phyloP scores from a whole-genome alignment of 768 basidiomycete genomes.

The Rhodotorula kratochvilovae region DNA sequence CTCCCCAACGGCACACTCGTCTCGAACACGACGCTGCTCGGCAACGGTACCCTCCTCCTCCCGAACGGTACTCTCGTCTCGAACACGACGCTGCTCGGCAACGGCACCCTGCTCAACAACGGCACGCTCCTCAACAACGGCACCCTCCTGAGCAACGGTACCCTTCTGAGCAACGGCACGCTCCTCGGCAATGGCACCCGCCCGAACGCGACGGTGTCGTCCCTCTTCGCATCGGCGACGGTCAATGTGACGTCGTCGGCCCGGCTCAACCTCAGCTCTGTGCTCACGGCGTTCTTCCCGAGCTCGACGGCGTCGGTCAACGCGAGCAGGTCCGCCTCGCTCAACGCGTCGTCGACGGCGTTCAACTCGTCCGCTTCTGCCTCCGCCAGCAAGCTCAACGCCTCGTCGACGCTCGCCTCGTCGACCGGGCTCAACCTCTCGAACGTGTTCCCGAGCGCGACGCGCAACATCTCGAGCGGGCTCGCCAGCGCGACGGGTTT shows the following conservation, averaged over 20 bases:
- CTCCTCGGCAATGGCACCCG: neutral
- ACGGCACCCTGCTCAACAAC: neutral
- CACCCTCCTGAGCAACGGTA: neutral
- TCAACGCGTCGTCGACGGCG: neutral
- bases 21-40: neutral
- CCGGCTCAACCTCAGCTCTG: neutral
- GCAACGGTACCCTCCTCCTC: neutral
- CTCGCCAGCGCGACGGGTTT: neutral
- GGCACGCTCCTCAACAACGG: conserved; percentile 8
- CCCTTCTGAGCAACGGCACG: neutral
- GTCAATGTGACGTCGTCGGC: neutral
- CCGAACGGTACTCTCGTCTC: too few species aligned
- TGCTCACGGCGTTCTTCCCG: neutral
- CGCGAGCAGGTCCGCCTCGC: neutral
- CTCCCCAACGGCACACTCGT: neutral
- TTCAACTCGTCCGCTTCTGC: neutral
- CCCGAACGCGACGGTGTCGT: neutral
- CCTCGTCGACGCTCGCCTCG: neutral
- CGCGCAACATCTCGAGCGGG: neutral
- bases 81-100: neutral
- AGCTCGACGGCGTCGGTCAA: neutral
- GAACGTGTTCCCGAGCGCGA: neutral
- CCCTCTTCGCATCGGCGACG: neutral
- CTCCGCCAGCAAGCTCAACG: neutral
- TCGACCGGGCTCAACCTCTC: neutral